Percentiles rank a stretch among this genome's conserved stretches.
phyloP scores from a whole-genome alignment of 768 basidiomycete species.

The Sarcodon sp. region DNA sequence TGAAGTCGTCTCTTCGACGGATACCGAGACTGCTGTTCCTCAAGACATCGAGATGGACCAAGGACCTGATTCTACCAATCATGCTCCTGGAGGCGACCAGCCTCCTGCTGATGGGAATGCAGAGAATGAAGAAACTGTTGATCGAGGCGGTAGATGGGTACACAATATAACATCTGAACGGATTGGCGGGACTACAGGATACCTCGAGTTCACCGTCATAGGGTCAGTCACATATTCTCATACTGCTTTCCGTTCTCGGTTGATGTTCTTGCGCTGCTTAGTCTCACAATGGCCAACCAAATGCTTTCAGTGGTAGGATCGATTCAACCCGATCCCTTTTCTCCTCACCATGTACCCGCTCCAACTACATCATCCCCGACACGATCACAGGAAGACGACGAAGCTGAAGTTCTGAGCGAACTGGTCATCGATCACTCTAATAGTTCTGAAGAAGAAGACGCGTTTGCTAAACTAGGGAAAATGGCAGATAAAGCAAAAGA shows the following conservation, averaged over 20 bases:
- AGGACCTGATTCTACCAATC: slow-evolving; percentile 11
- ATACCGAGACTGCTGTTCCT: too few relatives aligned
- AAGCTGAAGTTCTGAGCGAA: slow-evolving; percentile 11
- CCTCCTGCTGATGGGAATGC: too few relatives aligned
- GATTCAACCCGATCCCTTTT: slow-evolving; percentile 65
- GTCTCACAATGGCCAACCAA: slow-evolving; percentile 82
- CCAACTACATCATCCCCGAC: slow-evolving; percentile 6
- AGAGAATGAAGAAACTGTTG: slow-evolving; percentile 16
- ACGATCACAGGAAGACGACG: slow-evolving; percentile 1
- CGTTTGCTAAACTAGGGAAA: slow-evolving; percentile 17
- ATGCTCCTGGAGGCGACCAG: not conserved
- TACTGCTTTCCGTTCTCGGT: not conserved
- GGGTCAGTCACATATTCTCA: slow-evolving; percentile 41
- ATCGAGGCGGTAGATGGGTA: slow-evolving; percentile 66
- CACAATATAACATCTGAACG: slow-evolving; percentile 53
- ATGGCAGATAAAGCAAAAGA: slow-evolving; percentile 16
- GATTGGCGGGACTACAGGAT: slow-evolving; percentile 57
- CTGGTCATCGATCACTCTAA: slow-evolving; percentile 13
- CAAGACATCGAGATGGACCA: slow-evolving; percentile 5
- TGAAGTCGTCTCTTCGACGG: not conserved
- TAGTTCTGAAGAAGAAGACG: slow-evolving; percentile 19
- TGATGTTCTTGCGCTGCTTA: slow-evolving; percentile 15
- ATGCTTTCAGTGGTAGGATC: slow-evolving; percentile 88
- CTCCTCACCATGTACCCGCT: slow-evolving; percentile 37
- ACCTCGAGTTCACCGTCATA: slow-evolving; percentile 75